Conservation (phyloP, 139 green algal genomes). For the Chlorella sp. region DNA sequence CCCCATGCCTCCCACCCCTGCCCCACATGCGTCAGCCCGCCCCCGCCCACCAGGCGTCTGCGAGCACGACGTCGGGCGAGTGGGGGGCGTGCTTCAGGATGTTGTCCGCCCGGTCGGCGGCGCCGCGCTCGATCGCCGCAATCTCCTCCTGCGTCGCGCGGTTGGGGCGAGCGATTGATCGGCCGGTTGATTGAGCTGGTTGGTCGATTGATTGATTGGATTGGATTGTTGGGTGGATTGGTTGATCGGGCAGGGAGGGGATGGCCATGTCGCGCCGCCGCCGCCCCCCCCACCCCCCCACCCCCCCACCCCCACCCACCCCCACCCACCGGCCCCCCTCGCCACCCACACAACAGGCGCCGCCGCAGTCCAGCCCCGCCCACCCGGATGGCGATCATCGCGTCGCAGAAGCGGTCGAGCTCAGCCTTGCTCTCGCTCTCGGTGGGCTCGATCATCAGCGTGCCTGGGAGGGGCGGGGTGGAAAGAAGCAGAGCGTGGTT, state of each 20-base stretch:
- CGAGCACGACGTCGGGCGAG: slow-evolving; percentile 71
- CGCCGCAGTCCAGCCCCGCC: no score
- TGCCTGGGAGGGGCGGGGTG: slow-evolving; percentile 57
- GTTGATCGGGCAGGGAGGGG: no score
- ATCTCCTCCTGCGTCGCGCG: no score
- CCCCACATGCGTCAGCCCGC: not conserved
- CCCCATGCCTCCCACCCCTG: not conserved
- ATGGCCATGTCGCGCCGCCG: no score
- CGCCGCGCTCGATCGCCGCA: slow-evolving; percentile 77
- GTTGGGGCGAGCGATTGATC: no score
- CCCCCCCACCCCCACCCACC: no score
- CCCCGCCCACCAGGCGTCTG: slow-evolving; percentile 71
- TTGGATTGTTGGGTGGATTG: no score
- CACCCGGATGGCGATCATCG: slow-evolving; percentile 94
- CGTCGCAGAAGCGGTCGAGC: slow-evolving; percentile 94
- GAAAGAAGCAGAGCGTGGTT: not conserved
- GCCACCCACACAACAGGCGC: no score
- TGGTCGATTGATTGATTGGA: no score
- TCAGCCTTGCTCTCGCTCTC: slow-evolving; percentile 91
- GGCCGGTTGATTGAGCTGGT: no score
- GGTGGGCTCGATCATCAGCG: slow-evolving; percentile 99
- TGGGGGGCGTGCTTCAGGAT: slow-evolving; percentile 94
- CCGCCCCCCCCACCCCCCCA: no score
- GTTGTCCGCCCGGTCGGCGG: slow-evolving; percentile 82
- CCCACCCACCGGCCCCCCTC: no score